Percentiles rank a stretch among this genome's conserved stretches.
Evolutionary conservation across 176 grass and related monocot genomes (phyloP).

Genomic region (Hsuehochloa calcarea): DNA sequence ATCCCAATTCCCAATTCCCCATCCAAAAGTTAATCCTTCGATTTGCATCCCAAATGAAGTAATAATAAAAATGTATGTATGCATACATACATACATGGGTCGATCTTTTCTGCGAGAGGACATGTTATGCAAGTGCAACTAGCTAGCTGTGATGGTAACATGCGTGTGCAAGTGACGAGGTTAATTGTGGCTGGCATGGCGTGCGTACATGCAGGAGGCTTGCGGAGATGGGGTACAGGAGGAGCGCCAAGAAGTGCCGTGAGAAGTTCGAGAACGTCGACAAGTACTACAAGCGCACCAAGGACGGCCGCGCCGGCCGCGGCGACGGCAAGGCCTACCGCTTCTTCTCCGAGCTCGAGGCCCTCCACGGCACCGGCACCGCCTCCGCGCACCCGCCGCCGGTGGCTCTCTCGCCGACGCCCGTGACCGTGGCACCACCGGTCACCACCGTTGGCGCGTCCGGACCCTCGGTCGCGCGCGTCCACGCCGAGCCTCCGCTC

Average conservation of each 20-base stretch:
- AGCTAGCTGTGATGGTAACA: constrained; percentile 16
- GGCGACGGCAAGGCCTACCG: constrained; percentile 77
- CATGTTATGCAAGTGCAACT: not conserved
- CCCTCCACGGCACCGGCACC: constrained; percentile 60
- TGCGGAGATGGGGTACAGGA: constrained; percentile 69
- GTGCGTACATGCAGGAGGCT: constrained; percentile 53
- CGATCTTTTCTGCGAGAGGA: constrained; percentile 20
- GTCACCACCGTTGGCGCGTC: not conserved
- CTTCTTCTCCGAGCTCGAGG: constrained; percentile 91
- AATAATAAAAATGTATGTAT: not conserved
- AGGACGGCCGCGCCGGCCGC: constrained; percentile 68
- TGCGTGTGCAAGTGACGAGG: not conserved
- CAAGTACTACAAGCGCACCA: constrained; percentile 99
- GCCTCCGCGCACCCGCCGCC: not conserved
- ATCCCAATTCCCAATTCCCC: constrained; percentile 28
- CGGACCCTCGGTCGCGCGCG: not conserved
- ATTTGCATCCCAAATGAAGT: not conserved
- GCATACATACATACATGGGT: not conserved
- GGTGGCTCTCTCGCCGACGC: not conserved
- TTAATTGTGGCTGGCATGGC: constrained; percentile 17
- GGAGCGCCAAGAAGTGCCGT: constrained; percentile 92
- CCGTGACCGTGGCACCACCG: constrained; percentile 22
- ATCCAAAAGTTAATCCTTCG: not conserved
- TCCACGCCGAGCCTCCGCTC: constrained; percentile 10
- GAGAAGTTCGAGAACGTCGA: constrained; percentile 98